Percentiles rank a stretch among this genome's conserved stretches.
These are phyloP conservation scores for Smittium culicis DNA, from an alignment of 371 early-diverging fungal species.

Conservation along the genomic window DNA sequence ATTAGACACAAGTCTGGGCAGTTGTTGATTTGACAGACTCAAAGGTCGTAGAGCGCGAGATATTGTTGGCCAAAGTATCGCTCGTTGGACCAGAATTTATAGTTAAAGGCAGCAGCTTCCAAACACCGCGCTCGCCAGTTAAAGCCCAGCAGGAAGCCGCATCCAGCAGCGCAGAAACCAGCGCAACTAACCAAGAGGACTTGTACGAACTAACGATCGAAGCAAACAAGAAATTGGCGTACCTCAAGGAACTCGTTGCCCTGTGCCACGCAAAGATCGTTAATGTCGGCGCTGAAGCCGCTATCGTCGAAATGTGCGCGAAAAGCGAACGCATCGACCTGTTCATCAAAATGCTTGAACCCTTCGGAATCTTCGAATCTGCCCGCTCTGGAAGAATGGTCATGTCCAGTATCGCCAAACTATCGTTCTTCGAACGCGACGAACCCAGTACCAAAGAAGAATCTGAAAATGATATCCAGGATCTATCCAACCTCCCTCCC, in stretches of 20 bases:
- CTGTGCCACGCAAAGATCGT: conserved; percentile 76
- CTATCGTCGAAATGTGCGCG: conserved; percentile 73
- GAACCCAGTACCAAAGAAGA: conserved; percentile 36
- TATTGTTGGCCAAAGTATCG: conserved; percentile 82
- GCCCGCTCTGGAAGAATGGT: conserved; percentile 90
- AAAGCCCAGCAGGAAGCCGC: conserved; percentile 3
- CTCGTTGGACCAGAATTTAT: conserved; percentile 40
- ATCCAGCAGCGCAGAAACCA: not conserved
- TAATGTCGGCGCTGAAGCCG: conserved; percentile 70
- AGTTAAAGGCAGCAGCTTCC: not conserved
- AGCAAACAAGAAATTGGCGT: conserved; percentile 61
- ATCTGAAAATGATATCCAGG: conserved; percentile 40
- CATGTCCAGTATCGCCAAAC: conserved; percentile 73
- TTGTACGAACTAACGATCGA: conserved; percentile 39
- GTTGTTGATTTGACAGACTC: conserved; percentile 84
- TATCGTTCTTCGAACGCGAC: conserved; percentile 43
- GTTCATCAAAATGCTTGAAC: conserved; percentile 78
- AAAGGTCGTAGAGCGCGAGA: conserved; percentile 75
- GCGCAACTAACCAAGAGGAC: conserved; percentile 10
- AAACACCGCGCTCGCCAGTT: conserved; percentile 1
- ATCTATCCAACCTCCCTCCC: conserved; percentile 80
- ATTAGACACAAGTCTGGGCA: conserved; percentile 86
- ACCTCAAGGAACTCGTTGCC: conserved; percentile 63
- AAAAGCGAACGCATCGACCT: conserved; percentile 75
- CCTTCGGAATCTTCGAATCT: conserved; percentile 88